These are phyloP conservation scores for Hypericum perforatum DNA, from an alignment of 345 rosid species.

Conservation along the genomic window DNA sequence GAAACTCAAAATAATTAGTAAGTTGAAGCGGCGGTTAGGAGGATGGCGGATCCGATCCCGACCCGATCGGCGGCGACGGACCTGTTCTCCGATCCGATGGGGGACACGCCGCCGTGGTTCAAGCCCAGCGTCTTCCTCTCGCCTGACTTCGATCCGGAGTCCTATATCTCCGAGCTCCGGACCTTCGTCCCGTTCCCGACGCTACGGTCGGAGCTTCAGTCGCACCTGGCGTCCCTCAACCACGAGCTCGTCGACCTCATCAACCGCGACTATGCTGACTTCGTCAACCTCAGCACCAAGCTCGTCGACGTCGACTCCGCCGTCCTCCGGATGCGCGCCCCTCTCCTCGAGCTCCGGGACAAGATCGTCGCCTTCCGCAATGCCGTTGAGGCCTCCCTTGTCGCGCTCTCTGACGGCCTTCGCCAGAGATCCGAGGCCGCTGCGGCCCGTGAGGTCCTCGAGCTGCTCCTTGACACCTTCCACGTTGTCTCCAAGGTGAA, in stretches of 20 bases:
- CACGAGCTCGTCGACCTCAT: conserved; percentile 92
- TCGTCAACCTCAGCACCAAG: conserved; percentile 89
- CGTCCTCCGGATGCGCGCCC: conserved; percentile 95
- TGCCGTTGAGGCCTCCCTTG: conserved; percentile 56
- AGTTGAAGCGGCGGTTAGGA: not conserved
- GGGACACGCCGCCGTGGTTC: conserved; percentile 89
- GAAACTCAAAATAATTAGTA: too few species aligned
- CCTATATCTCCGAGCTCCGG: conserved; percentile 88
- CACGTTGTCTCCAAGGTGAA: conserved; percentile 90
- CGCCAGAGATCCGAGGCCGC: conserved; percentile 95
- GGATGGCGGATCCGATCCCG: conserved; percentile 47
- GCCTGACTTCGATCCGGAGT: conserved; percentile 69
- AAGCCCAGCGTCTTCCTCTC: conserved; percentile 81
- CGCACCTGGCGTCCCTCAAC: conserved; percentile 79
- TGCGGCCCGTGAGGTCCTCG: conserved; percentile 73
- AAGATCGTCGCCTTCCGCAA: conserved; percentile 78
- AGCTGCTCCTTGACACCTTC: conserved; percentile 79
- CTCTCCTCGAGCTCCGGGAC: conserved; percentile 76
- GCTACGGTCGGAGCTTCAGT: conserved; percentile 84
- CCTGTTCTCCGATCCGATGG: conserved; percentile 84
- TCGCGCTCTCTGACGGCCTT: conserved; percentile 62
- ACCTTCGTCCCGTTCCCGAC: conserved; percentile 92
- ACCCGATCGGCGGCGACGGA: conserved; percentile 51
- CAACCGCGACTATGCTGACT: conserved; percentile 96
- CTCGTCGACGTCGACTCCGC: conserved; percentile 90